Conservation (phyloP, 495 filamentous ascomycete species). For the Pyrenula aspistea region DNA sequence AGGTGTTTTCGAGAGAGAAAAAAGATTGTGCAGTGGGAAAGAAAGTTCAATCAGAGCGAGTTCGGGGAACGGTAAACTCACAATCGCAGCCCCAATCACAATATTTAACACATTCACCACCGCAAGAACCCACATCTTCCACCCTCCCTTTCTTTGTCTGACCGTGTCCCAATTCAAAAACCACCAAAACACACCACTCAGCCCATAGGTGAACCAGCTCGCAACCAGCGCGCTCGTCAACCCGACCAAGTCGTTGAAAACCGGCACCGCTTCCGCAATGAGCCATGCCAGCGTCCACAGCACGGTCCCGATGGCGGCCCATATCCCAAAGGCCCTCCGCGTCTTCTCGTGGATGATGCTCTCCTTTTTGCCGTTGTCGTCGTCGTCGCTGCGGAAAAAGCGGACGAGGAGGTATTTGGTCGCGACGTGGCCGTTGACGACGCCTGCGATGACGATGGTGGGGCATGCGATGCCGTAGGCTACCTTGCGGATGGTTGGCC, state of each 20-base stretch:
- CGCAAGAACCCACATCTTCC: slow-evolving; percentile 20
- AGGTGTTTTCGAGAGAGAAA: not conserved
- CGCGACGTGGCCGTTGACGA: slow-evolving; percentile 58
- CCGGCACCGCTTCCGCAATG: slow-evolving; percentile 59
- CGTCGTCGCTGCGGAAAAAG: slow-evolving; percentile 37
- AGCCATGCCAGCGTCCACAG: slow-evolving; percentile 60
- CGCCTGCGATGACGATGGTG: slow-evolving; percentile 43
- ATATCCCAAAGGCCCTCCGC: slow-evolving; percentile 34
- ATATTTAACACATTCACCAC: slow-evolving; percentile 19
- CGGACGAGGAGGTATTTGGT: slow-evolving; percentile 56
- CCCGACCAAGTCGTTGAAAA: slow-evolving; percentile 54
- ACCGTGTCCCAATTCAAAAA: slow-evolving; percentile 16
- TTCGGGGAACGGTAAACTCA: slow-evolving; percentile 9
- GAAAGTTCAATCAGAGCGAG: not conserved
- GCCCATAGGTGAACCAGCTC: slow-evolving; percentile 26
- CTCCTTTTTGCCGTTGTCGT: not conserved
- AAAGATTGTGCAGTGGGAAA: not conserved
- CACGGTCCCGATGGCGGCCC: slow-evolving; percentile 42
- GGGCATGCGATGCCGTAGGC: slow-evolving; percentile 73
- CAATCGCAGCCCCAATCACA: slow-evolving; percentile 20
- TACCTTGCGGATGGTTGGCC: slow-evolving; percentile 47
- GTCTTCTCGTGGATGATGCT: slow-evolving; percentile 43
- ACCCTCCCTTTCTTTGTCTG: slow-evolving; percentile 16
- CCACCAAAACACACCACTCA: slow-evolving; percentile 31
- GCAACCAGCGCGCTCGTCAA: slow-evolving; percentile 26